Base-by-base conservation (phyloP, 495 filamentous ascomycete genomes). In the Penicillium simplicissimum region DNA sequence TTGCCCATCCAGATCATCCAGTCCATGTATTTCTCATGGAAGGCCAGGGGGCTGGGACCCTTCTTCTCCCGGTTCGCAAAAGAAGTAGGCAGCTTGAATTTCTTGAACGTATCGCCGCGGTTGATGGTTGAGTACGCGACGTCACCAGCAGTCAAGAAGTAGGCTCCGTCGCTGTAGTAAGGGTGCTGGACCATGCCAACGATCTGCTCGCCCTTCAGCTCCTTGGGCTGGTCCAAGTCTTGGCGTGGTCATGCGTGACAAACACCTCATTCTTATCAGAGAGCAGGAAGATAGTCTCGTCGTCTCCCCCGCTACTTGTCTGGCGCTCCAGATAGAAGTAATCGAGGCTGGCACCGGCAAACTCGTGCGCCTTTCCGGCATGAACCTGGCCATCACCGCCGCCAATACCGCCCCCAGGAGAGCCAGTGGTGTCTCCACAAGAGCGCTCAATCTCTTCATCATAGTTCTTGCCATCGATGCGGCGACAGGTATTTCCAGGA, bases 1-100 rank as follows among this genome's bases (percentile, higher is more conserved):
- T 84, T 79, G 37, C 93, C 93, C 42, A 86, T 88, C 93, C 93
- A 99, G 60, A 99, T 90, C 36, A 97, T 72, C 89, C 92, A 97
- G 64, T 96, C 87, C 63, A 81, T 85, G 60, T 90, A 81, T 54
- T 86, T 83, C 8, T 90, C 88, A 66, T 99, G 95, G 75, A 98
- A 98, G 40, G 79, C 73, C 57, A 93, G 67, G 6, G 89, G 79
- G 31, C 81, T 81, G 4, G 82, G 34, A 2, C 60, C 61, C 57
- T 80, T 70, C 57, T 74, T 64, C 33, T 79, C 31, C 28, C 10
- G 28, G 15, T 57, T 42, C 21, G 58, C 77, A 7, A 62, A 67
- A 17, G 55, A 51, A 21, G 67, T 72, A 7, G 84, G 86, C 3
- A 88, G 82, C 47, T 90, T 74, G 73, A 96, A 96, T 19, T 71